These are phyloP conservation scores for Colletotrichum coccodes DNA, from an alignment of 2,329 filamentous ascomycete species.

Conservation along the genomic window DNA sequence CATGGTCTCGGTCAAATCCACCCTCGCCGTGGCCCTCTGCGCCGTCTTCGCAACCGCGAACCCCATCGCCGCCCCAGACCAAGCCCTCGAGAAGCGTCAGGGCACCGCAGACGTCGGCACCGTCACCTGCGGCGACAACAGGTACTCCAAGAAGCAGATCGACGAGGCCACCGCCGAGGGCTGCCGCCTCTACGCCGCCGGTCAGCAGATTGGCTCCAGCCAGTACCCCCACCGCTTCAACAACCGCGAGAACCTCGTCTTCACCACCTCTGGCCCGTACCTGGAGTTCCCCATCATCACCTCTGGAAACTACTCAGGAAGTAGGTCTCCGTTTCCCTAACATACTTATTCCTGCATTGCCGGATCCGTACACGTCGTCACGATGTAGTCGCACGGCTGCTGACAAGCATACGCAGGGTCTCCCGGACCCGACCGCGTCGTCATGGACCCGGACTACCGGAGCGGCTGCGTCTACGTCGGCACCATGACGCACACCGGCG, in stretches of 20 bases:
- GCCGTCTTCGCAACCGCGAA: neutral
- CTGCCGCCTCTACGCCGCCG: conserved; percentile 25
- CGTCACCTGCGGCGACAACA: conserved; percentile 24
- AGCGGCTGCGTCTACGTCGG: conserved; percentile 64
- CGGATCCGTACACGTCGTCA: neutral
- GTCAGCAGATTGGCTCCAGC: conserved; percentile 26
- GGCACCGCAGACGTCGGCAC: neutral
- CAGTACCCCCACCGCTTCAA: conserved; percentile 51
- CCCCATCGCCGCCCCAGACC: neutral
- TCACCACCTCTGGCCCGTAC: conserved; percentile 45
- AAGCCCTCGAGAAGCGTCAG: conserved; percentile 23
- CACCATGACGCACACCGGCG: conserved; percentile 76
- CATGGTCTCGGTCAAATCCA: conserved; percentile 30
- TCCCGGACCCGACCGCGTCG: conserved; percentile 74
- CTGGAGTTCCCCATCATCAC: conserved; percentile 51
- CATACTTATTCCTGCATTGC: neutral
- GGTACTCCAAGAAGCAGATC: conserved; percentile 27
- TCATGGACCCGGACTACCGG: conserved; percentile 61
- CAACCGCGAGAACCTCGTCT: conserved; percentile 50
- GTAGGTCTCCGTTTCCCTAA: conserved; percentile 37
- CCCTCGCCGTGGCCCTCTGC: conserved; percentile 10
- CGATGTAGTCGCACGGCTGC: neutral
- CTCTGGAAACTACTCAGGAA: conserved; percentile 45
- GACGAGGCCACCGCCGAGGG: conserved; percentile 31
- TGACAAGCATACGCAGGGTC: conserved; percentile 52